Evolutionary conservation across 148 eudicot genomes (phyloP).

Genomic region (Linanthus parryae): DNA sequence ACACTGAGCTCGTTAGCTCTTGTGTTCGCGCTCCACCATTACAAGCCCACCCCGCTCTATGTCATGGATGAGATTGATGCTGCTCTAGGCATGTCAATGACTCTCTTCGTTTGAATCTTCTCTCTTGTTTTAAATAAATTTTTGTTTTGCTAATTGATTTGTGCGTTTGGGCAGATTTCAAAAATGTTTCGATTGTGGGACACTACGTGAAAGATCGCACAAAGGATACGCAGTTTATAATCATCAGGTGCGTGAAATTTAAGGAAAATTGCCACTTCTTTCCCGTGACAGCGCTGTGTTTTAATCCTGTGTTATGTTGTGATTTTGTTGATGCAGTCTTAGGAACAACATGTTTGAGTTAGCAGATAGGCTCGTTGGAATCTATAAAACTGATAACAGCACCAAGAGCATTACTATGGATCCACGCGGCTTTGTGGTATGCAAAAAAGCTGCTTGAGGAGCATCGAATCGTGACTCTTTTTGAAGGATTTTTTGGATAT

Average conservation of each 20-base stretch:
- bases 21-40: constrained; percentile 95
- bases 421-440: constrained; percentile 76
- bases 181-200: constrained; percentile 97
- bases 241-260: constrained; percentile 59
- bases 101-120: too few species aligned
- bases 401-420: constrained; percentile 92
- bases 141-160: too few species aligned
- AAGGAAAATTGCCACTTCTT: not conserved
- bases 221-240: constrained; percentile 89
- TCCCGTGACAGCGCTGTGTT: not conserved
- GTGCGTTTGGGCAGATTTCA: constrained; percentile 57
- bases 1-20: constrained; percentile 96
- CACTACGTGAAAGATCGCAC: constrained; percentile 97
- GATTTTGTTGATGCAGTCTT: constrained; percentile 50
- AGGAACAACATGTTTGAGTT: constrained; percentile 98
- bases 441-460: constrained; percentile 54
- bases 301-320: not conserved
- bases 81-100: constrained; percentile 63
- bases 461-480: too few species aligned
- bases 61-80: constrained; percentile 99
- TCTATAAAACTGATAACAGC: constrained; percentile 96
- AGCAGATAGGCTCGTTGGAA: constrained; percentile 96
- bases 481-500: too few species aligned
- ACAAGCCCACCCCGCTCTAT: constrained; percentile 95
- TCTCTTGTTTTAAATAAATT: too few species aligned